Evolutionary conservation across 129 eudicot species (phyloP).

Genomic region (Tagetes erecta): DNA sequence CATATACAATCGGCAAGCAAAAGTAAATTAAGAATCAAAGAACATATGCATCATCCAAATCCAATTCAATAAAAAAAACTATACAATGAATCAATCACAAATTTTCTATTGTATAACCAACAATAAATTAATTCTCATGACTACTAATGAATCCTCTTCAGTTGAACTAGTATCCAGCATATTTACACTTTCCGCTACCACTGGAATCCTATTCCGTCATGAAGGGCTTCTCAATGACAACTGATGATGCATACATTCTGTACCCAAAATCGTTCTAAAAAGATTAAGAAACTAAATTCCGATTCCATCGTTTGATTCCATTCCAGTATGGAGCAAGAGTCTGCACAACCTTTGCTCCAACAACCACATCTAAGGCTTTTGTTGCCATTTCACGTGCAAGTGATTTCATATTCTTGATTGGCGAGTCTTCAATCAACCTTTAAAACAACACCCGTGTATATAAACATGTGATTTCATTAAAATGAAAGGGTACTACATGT

Average conservation of each 20-base stretch:
- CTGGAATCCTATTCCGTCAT: slow-evolving; percentile 65
- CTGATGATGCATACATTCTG: slow-evolving; percentile 86
- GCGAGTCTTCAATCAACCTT: slow-evolving; percentile 76
- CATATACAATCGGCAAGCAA: slow-evolving; percentile 22
- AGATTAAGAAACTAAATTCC: neutral
- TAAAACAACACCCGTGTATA: slow-evolving; percentile 23
- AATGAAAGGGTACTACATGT: slow-evolving; percentile 9
- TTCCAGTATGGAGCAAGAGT: slow-evolving; percentile 16
- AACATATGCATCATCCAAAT: slow-evolving; percentile 31
- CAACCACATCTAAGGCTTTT: slow-evolving; percentile 48
- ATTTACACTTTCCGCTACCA: slow-evolving; percentile 47
- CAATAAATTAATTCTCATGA: neutral
- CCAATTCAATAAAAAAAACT: slow-evolving; percentile 24
- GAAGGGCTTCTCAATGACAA: slow-evolving; percentile 52
- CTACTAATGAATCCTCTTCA: slow-evolving; percentile 34
- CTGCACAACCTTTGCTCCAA: slow-evolving; percentile 67
- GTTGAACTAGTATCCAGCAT: slow-evolving; percentile 56
- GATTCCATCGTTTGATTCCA: slow-evolving; percentile 26
- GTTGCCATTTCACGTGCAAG: slow-evolving; percentile 42
- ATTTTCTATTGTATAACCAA: neutral
- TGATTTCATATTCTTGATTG: slow-evolving; percentile 61
- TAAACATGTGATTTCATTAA: slow-evolving; percentile 25
- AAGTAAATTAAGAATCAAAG: slow-evolving; percentile 28
- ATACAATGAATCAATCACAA: slow-evolving; percentile 22
- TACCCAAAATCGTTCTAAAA: slow-evolving; percentile 26